Evolutionary conservation across 2,329 filamentous ascomycete genomes (phyloP).

Genomic region (Fusarium beomiforme): DNA sequence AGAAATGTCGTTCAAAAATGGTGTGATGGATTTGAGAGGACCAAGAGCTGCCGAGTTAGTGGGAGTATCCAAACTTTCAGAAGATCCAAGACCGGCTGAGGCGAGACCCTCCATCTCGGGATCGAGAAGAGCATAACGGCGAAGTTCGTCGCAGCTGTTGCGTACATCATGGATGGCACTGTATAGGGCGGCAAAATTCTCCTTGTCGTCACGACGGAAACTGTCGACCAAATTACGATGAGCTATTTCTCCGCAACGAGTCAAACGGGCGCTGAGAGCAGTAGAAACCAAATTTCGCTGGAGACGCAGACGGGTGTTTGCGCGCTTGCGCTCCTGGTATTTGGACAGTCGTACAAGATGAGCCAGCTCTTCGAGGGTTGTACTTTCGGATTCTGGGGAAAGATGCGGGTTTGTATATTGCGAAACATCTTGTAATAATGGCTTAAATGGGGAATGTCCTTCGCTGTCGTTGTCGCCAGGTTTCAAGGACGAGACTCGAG

Average conservation of each 20-base stretch:
- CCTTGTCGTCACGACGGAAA: constrained; percentile 83
- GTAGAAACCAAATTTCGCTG: constrained; percentile 80
- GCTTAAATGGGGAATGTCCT: constrained; percentile 53
- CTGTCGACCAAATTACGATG: constrained; percentile 80
- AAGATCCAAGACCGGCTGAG: constrained; percentile 56
- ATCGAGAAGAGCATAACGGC: constrained; percentile 76
- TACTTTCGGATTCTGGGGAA: constrained; percentile 70
- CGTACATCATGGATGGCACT: constrained; percentile 83
- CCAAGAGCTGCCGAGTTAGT: constrained; percentile 52
- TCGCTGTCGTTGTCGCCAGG: constrained; percentile 51
- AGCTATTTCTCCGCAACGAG: constrained; percentile 77
- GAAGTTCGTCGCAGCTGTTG: constrained; percentile 78
- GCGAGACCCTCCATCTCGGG: constrained; percentile 72
- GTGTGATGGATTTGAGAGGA: constrained; percentile 55
- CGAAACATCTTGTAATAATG: constrained; percentile 73
- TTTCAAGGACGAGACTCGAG: constrained; percentile 42
- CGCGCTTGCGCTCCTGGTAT: constrained; percentile 84
- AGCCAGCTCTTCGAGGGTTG: constrained; percentile 79
- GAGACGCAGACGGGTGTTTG: constrained; percentile 76
- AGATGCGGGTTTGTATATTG: constrained; percentile 72
- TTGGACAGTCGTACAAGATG: constrained; percentile 81
- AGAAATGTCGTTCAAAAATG: constrained; percentile 79
- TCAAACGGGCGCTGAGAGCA: constrained; percentile 77
- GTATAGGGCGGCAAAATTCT: constrained; percentile 77
- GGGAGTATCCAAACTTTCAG: constrained; percentile 61